Evolutionary conservation across 2,329 filamentous ascomycete genomes (phyloP), one percentile per base, ranked within the genome.

Genomic region (Chaetothyriales sp.): DNA sequence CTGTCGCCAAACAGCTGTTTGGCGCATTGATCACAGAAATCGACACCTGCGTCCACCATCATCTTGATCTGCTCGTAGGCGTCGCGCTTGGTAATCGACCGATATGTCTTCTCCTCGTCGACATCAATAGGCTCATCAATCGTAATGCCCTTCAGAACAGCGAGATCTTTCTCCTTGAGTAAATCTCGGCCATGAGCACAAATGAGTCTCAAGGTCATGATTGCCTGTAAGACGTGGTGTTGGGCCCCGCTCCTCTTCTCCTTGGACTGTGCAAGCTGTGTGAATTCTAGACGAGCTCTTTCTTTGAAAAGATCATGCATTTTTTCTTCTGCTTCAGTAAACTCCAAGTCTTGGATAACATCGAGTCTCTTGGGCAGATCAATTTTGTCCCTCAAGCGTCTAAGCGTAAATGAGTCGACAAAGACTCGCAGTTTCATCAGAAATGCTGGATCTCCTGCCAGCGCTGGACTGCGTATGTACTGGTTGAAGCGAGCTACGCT

Each of bases 131-230:
- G 86, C 57, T 87, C 87, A 43, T 87, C 83, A 7, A 81, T 81
- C n/a, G 82, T 88, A 67, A 87, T 77, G 20, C 89, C 90, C 63
- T 89, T 84, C 48, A 90, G 80, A 2, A 85, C 75, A 58, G 84
- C 81, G 46, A 94, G 72, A 61, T 97, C 90, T 18, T 90, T 84
- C 37, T 89, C 81, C 52, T 82, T 86, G 2, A 98, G 76, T 6
- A 98, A 77, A 54, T 97, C 90, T 58, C 85, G 85, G n/a, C 92
- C 92, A 65, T 95, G 90, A 1, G 89, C 92, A 64, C 89, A 95
- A 49, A 97, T 85, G 43, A 94, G 76, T 8, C 92, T 86, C 18
- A 98, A 78, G 28, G 90, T 84, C 58, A 94, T 77, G 63, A 98
- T 95, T 4, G 88, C 86, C 58, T 92, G 89, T 55, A 98, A 70